Evolutionary conservation across 768 basidiomycete genomes (phyloP).

Genomic region (Suillus placidus): DNA sequence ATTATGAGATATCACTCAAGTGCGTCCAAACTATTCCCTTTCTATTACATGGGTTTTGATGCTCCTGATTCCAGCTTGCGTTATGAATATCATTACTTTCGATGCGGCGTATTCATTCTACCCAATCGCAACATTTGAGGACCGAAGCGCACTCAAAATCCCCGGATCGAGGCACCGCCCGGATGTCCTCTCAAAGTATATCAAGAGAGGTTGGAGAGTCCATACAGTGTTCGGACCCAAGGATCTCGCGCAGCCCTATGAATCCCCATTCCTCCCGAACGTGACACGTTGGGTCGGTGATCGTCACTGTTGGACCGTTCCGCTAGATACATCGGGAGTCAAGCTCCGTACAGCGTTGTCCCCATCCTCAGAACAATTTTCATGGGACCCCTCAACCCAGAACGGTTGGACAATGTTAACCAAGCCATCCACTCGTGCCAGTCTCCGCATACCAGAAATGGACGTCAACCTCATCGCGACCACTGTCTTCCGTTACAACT

Average conservation of each 20-base stretch:
- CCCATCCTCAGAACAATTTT: constrained; percentile 15
- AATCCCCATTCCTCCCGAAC: constrained; percentile 22
- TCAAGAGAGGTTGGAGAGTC: constrained; percentile 40
- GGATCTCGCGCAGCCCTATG: neutral
- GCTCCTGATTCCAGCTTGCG: constrained; percentile 33
- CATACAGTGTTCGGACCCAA: constrained; percentile 10
- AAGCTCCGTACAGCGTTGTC: constrained; percentile 16
- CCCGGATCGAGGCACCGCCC: neutral
- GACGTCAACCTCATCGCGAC: constrained; percentile 10
- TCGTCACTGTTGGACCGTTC: constrained; percentile 31
- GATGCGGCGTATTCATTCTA: constrained; percentile 44
- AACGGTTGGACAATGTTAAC: constrained; percentile 23
- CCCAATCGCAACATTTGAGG: constrained; percentile 44
- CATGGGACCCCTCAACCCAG: constrained; percentile 18
- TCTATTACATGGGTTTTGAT: neutral
- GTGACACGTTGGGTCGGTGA: constrained; percentile 37
- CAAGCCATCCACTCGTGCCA: too few relatives aligned
- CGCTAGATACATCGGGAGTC: constrained; percentile 26
- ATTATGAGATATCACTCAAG: constrained; percentile 54
- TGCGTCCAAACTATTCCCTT: constrained; percentile 25
- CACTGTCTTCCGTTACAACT: constrained; percentile 31
- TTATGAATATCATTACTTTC: constrained; percentile 48
- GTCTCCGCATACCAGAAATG: neutral
- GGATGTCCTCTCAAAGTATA: constrained; percentile 37
- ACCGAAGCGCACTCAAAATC: constrained; percentile 29